phyloP scores from a whole-genome alignment of 2,329 filamentous ascomycete genomes.

The Cladophialophora psammophila region DNA sequence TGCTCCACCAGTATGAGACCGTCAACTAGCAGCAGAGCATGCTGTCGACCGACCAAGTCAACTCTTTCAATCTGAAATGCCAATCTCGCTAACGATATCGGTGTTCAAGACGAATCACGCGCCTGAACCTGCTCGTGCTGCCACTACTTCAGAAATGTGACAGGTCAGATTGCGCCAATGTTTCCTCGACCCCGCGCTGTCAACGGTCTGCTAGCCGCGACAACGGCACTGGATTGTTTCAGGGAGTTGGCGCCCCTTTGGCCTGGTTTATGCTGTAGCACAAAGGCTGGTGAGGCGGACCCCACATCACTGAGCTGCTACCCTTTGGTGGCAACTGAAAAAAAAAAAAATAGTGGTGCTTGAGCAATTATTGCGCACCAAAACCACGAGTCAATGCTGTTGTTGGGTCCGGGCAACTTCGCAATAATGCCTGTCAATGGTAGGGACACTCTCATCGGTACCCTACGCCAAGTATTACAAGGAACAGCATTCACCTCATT shows the following conservation, averaged over 20 bases:
- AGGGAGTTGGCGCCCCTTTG: neutral
- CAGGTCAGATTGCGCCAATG: conserved; percentile 18
- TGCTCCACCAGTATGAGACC: neutral
- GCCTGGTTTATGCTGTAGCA: neutral
- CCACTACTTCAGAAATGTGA: conserved; percentile 8
- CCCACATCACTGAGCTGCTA: neutral
- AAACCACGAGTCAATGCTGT: conserved; percentile 1
- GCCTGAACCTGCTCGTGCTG: conserved; percentile 7
- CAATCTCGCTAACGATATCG: conserved; percentile 10
- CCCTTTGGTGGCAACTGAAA: neutral
- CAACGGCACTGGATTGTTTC: conserved; percentile 8
- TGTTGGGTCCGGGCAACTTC: neutral
- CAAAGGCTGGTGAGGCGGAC: no score
- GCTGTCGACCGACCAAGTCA: neutral
- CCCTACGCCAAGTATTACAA: conserved; percentile 1
- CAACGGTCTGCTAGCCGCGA: conserved; percentile 16
- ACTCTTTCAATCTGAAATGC: neutral
- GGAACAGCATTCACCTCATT: conserved; percentile 1
- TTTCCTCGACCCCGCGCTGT: conserved; percentile 16
- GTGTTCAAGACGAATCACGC: conserved; percentile 13
- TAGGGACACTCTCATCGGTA: neutral
- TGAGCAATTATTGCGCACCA: conserved; percentile 2
- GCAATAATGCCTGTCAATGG: neutral
- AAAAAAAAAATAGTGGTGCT: neutral
- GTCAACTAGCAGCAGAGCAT: neutral